Evolutionary conservation across 2,329 filamentous ascomycete genomes (phyloP).

Genomic region (Botrytis pseudocinerea): DNA sequence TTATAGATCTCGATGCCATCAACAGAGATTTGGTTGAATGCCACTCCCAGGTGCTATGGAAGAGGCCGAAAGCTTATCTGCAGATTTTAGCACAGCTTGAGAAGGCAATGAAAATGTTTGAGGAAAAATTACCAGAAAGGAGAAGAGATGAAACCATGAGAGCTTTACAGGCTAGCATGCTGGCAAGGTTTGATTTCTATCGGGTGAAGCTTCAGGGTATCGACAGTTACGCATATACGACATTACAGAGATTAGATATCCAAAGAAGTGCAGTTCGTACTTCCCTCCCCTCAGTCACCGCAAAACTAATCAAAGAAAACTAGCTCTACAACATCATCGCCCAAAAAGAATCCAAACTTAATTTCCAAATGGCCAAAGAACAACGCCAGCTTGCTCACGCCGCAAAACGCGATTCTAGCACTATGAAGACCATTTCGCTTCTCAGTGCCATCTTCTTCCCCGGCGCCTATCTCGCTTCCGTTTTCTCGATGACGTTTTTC

Average conservation of each 20-base stretch:
- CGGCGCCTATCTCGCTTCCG: constrained; percentile 61
- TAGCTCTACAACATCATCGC: constrained; percentile 67
- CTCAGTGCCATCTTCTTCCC: constrained; percentile 64
- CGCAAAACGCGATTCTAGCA: constrained; percentile 47
- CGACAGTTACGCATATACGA: constrained; percentile 63
- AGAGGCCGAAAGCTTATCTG: constrained; percentile 61
- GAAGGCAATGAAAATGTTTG: constrained; percentile 46
- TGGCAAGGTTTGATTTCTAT: constrained; percentile 59
- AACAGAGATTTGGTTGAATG: constrained; percentile 65
- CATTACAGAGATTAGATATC: constrained; percentile 59
- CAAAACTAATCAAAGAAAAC: constrained; percentile 13
- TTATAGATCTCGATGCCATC: constrained; percentile 59
- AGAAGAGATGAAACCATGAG: constrained; percentile 38
- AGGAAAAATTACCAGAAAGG: constrained; percentile 24
- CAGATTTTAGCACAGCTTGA: constrained; percentile 54
- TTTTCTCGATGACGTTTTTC: constrained; percentile 69
- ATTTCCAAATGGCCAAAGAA: constrained; percentile 55
- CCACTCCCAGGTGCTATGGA: constrained; percentile 62
- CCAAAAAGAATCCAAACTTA: constrained; percentile 63
- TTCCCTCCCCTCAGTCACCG: background rate
- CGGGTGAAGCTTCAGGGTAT: constrained; percentile 60
- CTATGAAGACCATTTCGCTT: constrained; percentile 65
- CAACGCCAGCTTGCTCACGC: constrained; percentile 46
- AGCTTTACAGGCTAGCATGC: constrained; percentile 54
- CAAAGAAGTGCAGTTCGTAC: constrained; percentile 59